Conservation (phyloP, 306 rosid genomes). For the Pachyrhizus erosus region DNA sequence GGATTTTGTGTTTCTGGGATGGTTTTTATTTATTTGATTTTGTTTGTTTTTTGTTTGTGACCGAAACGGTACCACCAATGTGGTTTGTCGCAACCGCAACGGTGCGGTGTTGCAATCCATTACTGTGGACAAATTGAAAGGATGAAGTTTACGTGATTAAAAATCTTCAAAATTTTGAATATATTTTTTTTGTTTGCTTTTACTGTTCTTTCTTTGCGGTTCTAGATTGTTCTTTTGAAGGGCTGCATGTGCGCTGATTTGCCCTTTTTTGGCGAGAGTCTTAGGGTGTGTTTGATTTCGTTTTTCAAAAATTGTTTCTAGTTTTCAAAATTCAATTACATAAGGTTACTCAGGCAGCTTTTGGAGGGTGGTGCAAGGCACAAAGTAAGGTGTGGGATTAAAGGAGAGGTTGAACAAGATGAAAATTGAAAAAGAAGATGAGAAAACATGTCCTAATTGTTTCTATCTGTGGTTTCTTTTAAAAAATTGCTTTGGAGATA, state of each 20-base stretch:
- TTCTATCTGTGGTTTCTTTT: neutral
- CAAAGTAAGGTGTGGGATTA: neutral
- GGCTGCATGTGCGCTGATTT: constrained; percentile 15
- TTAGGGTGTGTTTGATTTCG: neutral
- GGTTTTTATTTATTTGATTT: neutral
- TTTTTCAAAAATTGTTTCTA: neutral
- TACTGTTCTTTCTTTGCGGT: constrained; percentile 1
- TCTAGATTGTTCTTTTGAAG: constrained; percentile 33
- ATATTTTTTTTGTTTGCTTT: neutral
- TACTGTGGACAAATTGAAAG: neutral
- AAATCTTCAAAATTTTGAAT: neutral
- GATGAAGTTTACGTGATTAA: neutral
- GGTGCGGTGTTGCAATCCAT: neutral
- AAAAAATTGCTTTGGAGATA: neutral
- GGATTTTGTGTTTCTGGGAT: constrained; percentile 18
- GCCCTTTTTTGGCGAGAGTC: neutral
- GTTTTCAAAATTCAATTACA: neutral
- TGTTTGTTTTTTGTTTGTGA: neutral
- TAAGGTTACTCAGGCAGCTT: neutral
- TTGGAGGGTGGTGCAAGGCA: neutral
- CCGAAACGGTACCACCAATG: constrained; percentile 4
- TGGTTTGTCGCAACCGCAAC: neutral
- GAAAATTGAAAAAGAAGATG: neutral
- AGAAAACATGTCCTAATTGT: neutral
- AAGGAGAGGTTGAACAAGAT: neutral